These are phyloP conservation scores for Fusarium albidum DNA, from an alignment of 2,329 filamentous ascomycete genomes.

Conservation along the genomic window DNA sequence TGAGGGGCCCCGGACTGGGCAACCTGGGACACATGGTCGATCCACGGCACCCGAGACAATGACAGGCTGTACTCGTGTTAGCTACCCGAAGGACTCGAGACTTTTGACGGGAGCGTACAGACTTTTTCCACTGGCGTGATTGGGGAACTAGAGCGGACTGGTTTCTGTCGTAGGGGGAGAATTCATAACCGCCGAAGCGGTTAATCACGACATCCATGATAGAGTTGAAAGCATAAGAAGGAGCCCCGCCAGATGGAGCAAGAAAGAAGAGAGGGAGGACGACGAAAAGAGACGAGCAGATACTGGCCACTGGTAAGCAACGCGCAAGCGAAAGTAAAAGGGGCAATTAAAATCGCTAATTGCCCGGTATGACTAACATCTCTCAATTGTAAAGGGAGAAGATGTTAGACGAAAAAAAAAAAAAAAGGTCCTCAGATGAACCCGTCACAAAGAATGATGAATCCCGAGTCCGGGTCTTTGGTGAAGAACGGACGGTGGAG, in stretches of 20 bases:
- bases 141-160: conserved; percentile 25
- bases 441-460: not conserved
- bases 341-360: not conserved
- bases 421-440: no score
- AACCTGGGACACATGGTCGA: conserved; percentile 47
- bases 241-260: not conserved
- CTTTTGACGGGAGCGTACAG: conserved; percentile 10
- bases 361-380: not conserved
- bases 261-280: not conserved
- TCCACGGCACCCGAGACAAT: conserved; percentile 46
- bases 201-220: conserved; percentile 45
- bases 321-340: not conserved
- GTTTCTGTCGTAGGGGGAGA: conserved; percentile 39
- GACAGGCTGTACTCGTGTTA: conserved; percentile 17
- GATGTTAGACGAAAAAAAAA: no score
- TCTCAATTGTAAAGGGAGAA: not conserved
- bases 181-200: conserved; percentile 42
- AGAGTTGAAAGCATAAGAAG: conserved; percentile 24
- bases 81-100: not conserved
- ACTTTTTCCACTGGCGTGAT: conserved; percentile 26
- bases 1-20: conserved; percentile 54
- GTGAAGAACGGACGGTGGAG: no score
- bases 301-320: not conserved
- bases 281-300: not conserved
- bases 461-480: conserved; percentile 9